Evolutionary conservation across 495 filamentous ascomycete species (phyloP).

Genomic region (Elasticomyces elasticus): DNA sequence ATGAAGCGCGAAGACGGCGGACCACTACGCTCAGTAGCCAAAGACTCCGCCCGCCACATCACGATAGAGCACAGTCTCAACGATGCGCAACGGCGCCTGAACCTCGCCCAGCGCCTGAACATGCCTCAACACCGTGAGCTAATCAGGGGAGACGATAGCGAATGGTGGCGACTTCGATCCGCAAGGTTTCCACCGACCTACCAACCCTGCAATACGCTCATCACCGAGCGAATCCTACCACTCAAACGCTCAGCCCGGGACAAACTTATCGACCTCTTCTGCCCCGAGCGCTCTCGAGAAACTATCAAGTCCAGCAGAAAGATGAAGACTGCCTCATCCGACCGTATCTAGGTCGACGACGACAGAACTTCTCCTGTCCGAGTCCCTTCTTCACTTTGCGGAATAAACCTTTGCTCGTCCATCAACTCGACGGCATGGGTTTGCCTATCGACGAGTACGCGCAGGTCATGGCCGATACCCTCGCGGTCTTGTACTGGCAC

Average conservation of each 20-base stretch:
- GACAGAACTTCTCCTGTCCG: neutral
- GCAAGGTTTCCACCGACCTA: constrained; percentile 4
- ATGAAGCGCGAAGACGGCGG: constrained; percentile 22
- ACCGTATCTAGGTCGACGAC: constrained; percentile 21
- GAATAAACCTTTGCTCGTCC: constrained; percentile 20
- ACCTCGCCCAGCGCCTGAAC: neutral
- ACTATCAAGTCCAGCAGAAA: constrained; percentile 5
- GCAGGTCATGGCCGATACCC: constrained; percentile 23
- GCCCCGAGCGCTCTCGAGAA: constrained; percentile 1
- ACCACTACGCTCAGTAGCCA: constrained; percentile 16
- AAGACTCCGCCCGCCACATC: constrained; percentile 19
- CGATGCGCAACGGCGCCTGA: constrained; percentile 1
- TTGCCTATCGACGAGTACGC: constrained; percentile 12
- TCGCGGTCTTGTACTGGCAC: constrained; percentile 26
- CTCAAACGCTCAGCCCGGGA: constrained; percentile 9
- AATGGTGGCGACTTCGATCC: constrained; percentile 13
- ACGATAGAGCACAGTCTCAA: too few relatives aligned
- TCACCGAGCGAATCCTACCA: constrained; percentile 20
- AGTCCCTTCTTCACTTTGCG: constrained; percentile 24
- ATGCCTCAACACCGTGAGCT: constrained; percentile 3
- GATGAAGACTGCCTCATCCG: constrained; percentile 25
- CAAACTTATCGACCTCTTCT: constrained; percentile 20
- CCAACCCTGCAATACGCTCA: constrained; percentile 10
- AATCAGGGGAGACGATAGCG: constrained; percentile 4
- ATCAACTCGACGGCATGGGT: constrained; percentile 20